phyloP scores from a whole-genome alignment of 257 asterid genomes.

The Solanum arcanum region DNA sequence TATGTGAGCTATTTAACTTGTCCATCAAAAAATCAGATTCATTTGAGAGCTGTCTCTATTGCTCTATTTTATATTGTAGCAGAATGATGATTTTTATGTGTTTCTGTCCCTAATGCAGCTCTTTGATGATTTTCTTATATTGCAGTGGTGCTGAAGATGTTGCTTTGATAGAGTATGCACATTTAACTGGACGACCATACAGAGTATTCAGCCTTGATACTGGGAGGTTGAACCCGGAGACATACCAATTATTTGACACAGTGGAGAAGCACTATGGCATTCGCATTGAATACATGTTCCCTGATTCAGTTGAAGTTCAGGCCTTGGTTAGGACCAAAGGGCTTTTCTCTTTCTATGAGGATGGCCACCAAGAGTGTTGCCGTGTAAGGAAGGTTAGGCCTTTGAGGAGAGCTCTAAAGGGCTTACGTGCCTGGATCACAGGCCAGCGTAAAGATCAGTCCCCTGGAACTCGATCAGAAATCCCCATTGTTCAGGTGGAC shows the following conservation, averaged over 20 bases:
- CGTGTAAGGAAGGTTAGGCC: conserved; percentile 82
- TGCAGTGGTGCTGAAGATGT: conserved; percentile 93
- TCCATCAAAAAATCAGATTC: neutral
- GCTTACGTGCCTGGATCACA: conserved; percentile 80
- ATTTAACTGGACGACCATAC: conserved; percentile 69
- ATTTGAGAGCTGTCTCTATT: neutral
- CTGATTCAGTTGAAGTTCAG: conserved; percentile 77
- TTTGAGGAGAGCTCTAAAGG: conserved; percentile 65
- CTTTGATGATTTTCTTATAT: neutral
- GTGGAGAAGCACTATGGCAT: conserved; percentile 74
- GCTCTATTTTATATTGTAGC: neutral
- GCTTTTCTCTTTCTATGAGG: conserved; percentile 80
- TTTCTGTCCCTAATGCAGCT: neutral
- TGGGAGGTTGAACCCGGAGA: conserved; percentile 80
- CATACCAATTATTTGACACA: conserved; percentile 54
- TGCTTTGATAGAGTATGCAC: conserved; percentile 79
- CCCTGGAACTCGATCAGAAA: conserved; percentile 84
- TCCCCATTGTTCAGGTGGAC: conserved; percentile 71
- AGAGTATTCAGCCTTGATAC: conserved; percentile 88
- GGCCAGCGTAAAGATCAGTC: conserved; percentile 92
- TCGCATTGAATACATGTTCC: conserved; percentile 80
- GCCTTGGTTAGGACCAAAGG: conserved; percentile 72
- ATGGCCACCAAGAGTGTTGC: conserved; percentile 95
- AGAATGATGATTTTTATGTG: neutral
- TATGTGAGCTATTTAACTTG: neutral